A percentile compares a stretch with the other conserved stretches of the same genome.
Evolutionary conservation across 1,139 yeast genomes (phyloP).

Genomic region (Saccharomyces hybrid): DNA sequence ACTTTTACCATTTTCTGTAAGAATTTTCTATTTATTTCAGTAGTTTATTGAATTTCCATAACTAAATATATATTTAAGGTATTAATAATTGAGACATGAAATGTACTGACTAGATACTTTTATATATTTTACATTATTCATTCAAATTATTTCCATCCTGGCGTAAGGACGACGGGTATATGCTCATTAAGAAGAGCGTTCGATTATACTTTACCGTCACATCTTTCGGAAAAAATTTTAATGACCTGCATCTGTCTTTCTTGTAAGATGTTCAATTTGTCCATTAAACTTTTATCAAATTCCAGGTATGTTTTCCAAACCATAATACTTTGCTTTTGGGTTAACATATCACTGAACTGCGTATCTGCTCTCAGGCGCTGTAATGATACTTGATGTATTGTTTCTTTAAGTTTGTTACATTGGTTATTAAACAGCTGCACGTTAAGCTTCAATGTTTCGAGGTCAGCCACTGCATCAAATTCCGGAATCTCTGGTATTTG

Average conservation of each 20-base stretch:
- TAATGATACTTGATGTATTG: slow-evolving; percentile 12
- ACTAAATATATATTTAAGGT: no score
- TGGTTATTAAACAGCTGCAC: slow-evolving; percentile 14
- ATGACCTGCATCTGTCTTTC: slow-evolving; percentile 23
- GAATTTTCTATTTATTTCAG: no score
- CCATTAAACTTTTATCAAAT: slow-evolving; percentile 18
- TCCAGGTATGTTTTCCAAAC: slow-evolving; percentile 15
- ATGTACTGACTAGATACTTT: no score
- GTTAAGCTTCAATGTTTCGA: slow-evolving; percentile 12
- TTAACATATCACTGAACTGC: slow-evolving; percentile 13
- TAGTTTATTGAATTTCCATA: no score
- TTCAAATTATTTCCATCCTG: no score
- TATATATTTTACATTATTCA: no score
- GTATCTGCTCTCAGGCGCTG: slow-evolving; percentile 19
- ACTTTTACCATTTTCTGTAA: no score
- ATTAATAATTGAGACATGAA: no score
- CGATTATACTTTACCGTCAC: slow-evolving; percentile 4
- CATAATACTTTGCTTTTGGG: slow-evolving; percentile 19
- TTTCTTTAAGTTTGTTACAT: slow-evolving; percentile 15
- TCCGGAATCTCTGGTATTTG: slow-evolving; percentile 18
- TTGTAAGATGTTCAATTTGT: slow-evolving; percentile 21
- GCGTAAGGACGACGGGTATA: no score
- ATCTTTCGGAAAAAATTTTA: slow-evolving; percentile 16
- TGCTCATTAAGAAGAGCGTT: neutral
- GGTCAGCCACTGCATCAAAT: slow-evolving; percentile 13